These are phyloP conservation scores for Chondrus crispus DNA, from an alignment of 23 red algal genomes.

Conservation along the genomic window DNA sequence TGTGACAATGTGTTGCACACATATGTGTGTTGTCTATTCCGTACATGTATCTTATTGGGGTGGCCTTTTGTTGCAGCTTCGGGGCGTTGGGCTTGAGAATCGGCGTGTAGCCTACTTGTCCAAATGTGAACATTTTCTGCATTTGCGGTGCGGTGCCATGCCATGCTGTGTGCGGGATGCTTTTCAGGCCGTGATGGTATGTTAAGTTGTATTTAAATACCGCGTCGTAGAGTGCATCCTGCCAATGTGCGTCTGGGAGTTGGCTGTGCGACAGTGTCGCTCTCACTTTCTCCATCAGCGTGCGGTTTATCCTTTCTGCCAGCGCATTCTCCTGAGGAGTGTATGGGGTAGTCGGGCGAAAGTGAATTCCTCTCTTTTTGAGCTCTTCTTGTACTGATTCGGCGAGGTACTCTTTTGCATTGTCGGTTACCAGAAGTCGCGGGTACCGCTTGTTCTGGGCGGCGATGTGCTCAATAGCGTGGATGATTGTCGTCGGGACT, in stretches of 20 bases:
- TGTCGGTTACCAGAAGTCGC: not conserved
- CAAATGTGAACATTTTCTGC: not conserved
- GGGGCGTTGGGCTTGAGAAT: not conserved
- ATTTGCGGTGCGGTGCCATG: not conserved
- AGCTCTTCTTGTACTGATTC: not conserved
- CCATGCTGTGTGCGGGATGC: not conserved
- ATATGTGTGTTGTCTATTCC: not conserved
- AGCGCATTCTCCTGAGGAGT: not conserved
- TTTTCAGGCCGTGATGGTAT: not conserved
- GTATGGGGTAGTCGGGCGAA: not conserved
- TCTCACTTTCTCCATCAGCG: not conserved
- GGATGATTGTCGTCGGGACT: not conserved
- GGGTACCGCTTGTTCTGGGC: not conserved
- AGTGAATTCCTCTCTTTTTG: not conserved
- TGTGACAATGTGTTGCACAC: not conserved
- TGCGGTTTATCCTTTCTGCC: not conserved
- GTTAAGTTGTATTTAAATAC: not conserved
- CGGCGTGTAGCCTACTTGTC: not conserved
- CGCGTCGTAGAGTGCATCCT: not conserved
- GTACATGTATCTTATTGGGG: not conserved
- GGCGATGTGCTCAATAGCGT: not conserved
- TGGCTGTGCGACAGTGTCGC: not conserved
- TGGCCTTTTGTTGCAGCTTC: not conserved
- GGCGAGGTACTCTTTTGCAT: constrained; percentile 16
- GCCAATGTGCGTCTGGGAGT: not conserved